These are phyloP conservation scores for Verticillium nonalfalfae DNA, from an alignment of 2,329 filamentous ascomycete species.

Conservation along the genomic window DNA sequence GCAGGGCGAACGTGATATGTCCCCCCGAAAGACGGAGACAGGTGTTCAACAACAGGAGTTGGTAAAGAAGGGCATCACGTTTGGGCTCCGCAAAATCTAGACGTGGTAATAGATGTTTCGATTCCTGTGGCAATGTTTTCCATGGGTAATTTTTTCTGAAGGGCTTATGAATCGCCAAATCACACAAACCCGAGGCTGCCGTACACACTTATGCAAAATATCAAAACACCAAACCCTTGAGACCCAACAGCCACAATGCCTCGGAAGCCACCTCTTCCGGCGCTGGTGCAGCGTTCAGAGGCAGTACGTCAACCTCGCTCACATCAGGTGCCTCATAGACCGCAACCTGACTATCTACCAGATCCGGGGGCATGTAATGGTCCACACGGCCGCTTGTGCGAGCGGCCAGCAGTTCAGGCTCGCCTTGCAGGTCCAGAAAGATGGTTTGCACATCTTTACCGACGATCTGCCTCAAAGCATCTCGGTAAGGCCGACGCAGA, in stretches of 20 bases:
- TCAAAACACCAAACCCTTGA: background rate
- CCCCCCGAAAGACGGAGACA: background rate
- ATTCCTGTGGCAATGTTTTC: too few relatives aligned
- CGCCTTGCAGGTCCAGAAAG: constrained; percentile 29
- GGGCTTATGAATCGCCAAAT: background rate
- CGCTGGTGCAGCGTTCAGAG: constrained; percentile 15
- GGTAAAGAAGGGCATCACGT: background rate
- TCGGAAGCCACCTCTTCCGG: constrained; percentile 11
- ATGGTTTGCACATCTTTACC: constrained; percentile 14
- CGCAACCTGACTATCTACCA: constrained; percentile 26
- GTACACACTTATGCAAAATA: background rate
- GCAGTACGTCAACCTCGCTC: constrained; percentile 27
- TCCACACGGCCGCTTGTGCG: constrained; percentile 19
- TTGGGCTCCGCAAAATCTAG: too few relatives aligned
- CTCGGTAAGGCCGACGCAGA: constrained; percentile 24
- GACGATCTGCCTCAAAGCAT: constrained; percentile 18
- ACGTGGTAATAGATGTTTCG: too few relatives aligned
- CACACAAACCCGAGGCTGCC: background rate
- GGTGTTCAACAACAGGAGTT: background rate
- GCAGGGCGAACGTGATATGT: background rate
- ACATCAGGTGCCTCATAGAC: constrained; percentile 19
- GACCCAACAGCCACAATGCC: constrained; percentile 13
- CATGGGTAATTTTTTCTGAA: too few relatives aligned
- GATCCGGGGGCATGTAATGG: constrained; percentile 28
- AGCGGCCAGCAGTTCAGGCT: constrained; percentile 18